Percentiles rank a stretch among this genome's conserved stretches.
These are phyloP conservation scores for Neonectria punicea DNA, from an alignment of 2,329 filamentous ascomycete species.

Conservation along the genomic window DNA sequence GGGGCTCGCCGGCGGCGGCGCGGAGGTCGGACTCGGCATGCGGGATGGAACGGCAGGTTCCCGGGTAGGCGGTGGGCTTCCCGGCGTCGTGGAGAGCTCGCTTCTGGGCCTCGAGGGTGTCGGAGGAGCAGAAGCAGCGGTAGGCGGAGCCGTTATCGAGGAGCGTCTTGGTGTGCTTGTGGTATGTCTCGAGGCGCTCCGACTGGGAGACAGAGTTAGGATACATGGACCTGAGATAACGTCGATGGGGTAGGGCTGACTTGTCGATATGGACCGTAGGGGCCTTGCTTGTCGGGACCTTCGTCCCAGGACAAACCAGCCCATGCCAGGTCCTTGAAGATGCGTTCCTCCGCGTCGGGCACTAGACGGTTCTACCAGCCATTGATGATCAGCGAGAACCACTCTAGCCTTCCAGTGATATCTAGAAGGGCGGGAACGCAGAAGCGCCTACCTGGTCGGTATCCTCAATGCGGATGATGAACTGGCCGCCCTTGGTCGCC, in stretches of 20 bases:
- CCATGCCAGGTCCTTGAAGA: slow-evolving; percentile 87
- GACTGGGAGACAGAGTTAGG: slow-evolving; percentile 65
- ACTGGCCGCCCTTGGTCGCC: slow-evolving; percentile 83
- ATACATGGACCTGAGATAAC: background rate
- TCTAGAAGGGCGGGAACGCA: background rate
- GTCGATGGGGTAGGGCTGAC: slow-evolving; percentile 54
- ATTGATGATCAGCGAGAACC: background rate
- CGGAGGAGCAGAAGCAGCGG: slow-evolving; percentile 87
- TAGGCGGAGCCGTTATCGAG: slow-evolving; percentile 81
- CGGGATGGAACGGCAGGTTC: slow-evolving; percentile 77
- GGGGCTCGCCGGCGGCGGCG: slow-evolving; percentile 73
- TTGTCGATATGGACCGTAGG: slow-evolving; percentile 87
- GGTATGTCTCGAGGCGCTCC: slow-evolving; percentile 79
- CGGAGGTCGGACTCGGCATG: slow-evolving; percentile 75
- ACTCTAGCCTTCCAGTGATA: too few relatives aligned
- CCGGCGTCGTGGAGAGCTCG: slow-evolving; percentile 66
- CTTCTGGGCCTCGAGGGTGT: slow-evolving; percentile 75
- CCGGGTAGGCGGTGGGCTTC: slow-evolving; percentile 59
- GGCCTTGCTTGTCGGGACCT: slow-evolving; percentile 84
- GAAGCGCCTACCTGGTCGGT: slow-evolving; percentile 80
- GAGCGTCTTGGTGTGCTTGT: slow-evolving; percentile 74
- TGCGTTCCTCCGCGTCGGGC: slow-evolving; percentile 77
- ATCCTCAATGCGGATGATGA: slow-evolving; percentile 91
- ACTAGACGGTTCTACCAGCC: slow-evolving; percentile 78
- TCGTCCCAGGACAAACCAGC: slow-evolving; percentile 94